Evolutionary conservation across 495 filamentous ascomycete genomes (phyloP).

Genomic region (Hypomontagnella submonticulosa): DNA sequence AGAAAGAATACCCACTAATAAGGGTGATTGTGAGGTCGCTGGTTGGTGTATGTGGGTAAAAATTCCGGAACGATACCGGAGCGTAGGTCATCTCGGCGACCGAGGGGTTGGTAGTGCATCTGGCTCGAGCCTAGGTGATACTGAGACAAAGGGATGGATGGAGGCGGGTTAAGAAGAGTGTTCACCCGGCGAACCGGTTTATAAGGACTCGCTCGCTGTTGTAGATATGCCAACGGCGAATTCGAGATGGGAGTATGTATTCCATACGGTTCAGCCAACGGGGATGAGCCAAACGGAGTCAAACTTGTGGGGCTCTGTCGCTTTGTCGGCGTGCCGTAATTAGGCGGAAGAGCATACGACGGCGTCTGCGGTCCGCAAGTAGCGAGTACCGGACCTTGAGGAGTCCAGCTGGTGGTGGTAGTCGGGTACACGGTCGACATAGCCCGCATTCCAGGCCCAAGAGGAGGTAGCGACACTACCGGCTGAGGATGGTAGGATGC

Average conservation of each 20-base stretch:
- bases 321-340: slow-evolving; percentile 59
- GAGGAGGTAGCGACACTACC: slow-evolving; percentile 56
- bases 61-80: slow-evolving; percentile 86
- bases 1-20: slow-evolving; percentile 30
- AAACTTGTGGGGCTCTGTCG: slow-evolving; percentile 51
- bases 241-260: slow-evolving; percentile 66
- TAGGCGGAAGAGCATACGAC: slow-evolving; percentile 37
- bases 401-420: slow-evolving; percentile 46
- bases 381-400: slow-evolving; percentile 45
- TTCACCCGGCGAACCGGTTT: slow-evolving; percentile 89
- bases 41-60: slow-evolving; percentile 38
- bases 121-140: slow-evolving; percentile 76
- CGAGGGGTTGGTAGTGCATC: slow-evolving; percentile 96
- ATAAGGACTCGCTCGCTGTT: slow-evolving; percentile 83
- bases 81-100: slow-evolving; percentile 79
- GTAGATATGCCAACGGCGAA: slow-evolving; percentile 68
- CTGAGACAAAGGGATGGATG: slow-evolving; percentile 80
- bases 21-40: slow-evolving; percentile 35
- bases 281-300: slow-evolving; percentile 57
- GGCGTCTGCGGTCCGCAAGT: slow-evolving; percentile 51
- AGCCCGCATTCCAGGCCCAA: slow-evolving; percentile 56
- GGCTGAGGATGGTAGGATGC: slow-evolving; percentile 52
- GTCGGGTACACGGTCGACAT: slow-evolving; percentile 61
- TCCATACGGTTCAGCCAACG: slow-evolving; percentile 61
- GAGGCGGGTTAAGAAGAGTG: slow-evolving; percentile 88